A percentile compares a stretch with the other conserved stretches of the same genome.
phyloP scores from a whole-genome alignment of 1,139 yeast genomes.

The Protomyces inundatus region DNA sequence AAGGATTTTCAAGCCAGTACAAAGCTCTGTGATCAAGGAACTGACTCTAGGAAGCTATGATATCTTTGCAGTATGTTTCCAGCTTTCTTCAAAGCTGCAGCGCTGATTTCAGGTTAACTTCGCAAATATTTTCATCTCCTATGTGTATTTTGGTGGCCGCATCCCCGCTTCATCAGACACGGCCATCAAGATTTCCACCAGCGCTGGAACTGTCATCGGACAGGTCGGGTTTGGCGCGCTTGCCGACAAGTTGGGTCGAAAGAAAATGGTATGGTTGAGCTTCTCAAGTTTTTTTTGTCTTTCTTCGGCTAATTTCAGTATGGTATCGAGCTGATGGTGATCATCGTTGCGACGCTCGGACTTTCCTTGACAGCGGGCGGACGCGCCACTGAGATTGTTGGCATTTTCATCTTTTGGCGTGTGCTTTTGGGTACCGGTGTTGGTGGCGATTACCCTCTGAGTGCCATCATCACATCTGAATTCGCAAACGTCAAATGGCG shows the following conservation, averaged over 20 bases:
- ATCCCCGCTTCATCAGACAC: constrained; percentile 66
- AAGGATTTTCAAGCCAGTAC: too few species aligned
- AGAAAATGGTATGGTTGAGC: constrained; percentile 46
- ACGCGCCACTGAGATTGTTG: constrained; percentile 65
- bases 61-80: constrained; percentile 49
- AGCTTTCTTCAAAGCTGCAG: background rate
- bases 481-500: constrained; percentile 89
- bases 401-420: constrained; percentile 69
- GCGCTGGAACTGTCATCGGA: constrained; percentile 88
- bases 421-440: constrained; percentile 92
- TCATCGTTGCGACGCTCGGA: constrained; percentile 69
- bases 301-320: constrained; percentile 38
- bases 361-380: constrained; percentile 65
- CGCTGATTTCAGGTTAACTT: constrained; percentile 27
- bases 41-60: background rate
- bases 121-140: constrained; percentile 35
- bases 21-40: too few species aligned
- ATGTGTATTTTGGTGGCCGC: constrained; percentile 55
- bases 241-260: constrained; percentile 78
- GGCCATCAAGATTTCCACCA: constrained; percentile 76
- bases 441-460: constrained; percentile 98
- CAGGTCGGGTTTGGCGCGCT: constrained; percentile 74
- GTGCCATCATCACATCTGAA: constrained; percentile 86
- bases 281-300: too few species aligned
- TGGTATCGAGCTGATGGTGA: constrained; percentile 76